These are phyloP conservation scores for Phytophthora sansomeana DNA, from an alignment of 352 stramenopile genomes.

Conservation along the genomic window DNA sequence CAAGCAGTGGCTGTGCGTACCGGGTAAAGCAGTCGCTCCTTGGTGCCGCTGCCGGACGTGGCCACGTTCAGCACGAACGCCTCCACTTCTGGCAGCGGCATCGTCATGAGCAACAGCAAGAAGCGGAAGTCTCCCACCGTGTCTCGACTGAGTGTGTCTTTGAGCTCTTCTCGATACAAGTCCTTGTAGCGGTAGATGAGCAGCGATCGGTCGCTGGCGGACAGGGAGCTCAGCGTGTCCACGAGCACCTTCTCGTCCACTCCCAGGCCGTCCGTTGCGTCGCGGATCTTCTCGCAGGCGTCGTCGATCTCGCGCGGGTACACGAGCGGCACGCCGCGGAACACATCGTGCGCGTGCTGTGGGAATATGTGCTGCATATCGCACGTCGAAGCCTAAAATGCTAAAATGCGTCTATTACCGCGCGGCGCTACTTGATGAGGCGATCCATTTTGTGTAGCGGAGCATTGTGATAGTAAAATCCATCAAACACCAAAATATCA, in stretches of 20 bases:
- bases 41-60: conserved; percentile 56
- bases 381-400: conserved; percentile 6
- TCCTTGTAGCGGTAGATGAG: conserved; percentile 77
- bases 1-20: conserved; percentile 35
- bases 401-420: conserved; percentile 7
- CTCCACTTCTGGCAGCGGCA: conserved; percentile 72
- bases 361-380: conserved; percentile 52
- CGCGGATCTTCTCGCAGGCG: conserved; percentile 59
- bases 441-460: not conserved
- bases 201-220: conserved; percentile 60
- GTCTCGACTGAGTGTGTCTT: conserved; percentile 70
- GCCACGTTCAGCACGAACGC: conserved; percentile 72
- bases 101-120: conserved; percentile 65
- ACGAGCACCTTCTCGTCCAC: conserved; percentile 76
- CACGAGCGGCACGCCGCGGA: conserved; percentile 37
- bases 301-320: conserved; percentile 62
- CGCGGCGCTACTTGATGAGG: not conserved
- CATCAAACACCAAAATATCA: not conserved
- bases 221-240: conserved; percentile 51
- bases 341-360: conserved; percentile 49
- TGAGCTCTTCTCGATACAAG: conserved; percentile 63
- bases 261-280: conserved; percentile 73
- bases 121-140: conserved; percentile 76
- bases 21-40: conserved; percentile 75
- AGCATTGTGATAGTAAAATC: not conserved